Base-by-base conservation (phyloP, 2,329 filamentous ascomycete species). In the Metarhizium album region DNA sequence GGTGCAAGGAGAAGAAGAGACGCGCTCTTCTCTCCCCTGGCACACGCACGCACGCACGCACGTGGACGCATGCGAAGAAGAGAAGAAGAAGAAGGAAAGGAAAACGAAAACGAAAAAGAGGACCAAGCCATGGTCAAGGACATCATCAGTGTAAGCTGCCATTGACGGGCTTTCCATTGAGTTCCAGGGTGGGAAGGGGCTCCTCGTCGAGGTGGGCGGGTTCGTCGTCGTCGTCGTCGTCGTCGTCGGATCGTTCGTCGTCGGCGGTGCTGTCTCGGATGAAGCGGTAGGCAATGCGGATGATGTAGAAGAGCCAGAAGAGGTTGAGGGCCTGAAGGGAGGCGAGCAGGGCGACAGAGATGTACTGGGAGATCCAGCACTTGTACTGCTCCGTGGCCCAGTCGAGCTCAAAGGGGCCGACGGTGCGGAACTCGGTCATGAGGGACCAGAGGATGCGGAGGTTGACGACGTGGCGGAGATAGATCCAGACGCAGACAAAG, bases 391-490 rank as follows among this genome's bases (percentile, higher is more conserved):
- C 73, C 0, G 78, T 79, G 49, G 78, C 82, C 87, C 87, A 91
- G 71, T 90, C 79, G 54, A 91, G 72, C 62, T 82, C 80, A 64
- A 81, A 90, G 42, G 86, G 83, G 1, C 86, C 87, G 52, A 90
- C 73, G 42, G 83, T 87, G 59, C 76, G 73, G 70, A 87, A 90
- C 62, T 89, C 80, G 59, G 82, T 87, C 60, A 90, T 79, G 54
- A 90, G 77, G 35, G 84, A 87, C 67, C 74, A 82, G 61, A 93
- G 75, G 67, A 93, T 89, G 62, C 76, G 75, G 47, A 91, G 75
- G 71, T 91, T 91, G 64, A 90, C 74, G 70, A 83, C 88, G 70
- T 97, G 90, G 50, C 90, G 88, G 55, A 91, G 74, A 73, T 97
- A 96, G 62, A 89, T 82, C 90, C 90, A 97, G 54, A 85, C 75